phyloP scores from a whole-genome alignment of 2,329 filamentous ascomycete species.

The Coniochaeta hoffmannii region DNA sequence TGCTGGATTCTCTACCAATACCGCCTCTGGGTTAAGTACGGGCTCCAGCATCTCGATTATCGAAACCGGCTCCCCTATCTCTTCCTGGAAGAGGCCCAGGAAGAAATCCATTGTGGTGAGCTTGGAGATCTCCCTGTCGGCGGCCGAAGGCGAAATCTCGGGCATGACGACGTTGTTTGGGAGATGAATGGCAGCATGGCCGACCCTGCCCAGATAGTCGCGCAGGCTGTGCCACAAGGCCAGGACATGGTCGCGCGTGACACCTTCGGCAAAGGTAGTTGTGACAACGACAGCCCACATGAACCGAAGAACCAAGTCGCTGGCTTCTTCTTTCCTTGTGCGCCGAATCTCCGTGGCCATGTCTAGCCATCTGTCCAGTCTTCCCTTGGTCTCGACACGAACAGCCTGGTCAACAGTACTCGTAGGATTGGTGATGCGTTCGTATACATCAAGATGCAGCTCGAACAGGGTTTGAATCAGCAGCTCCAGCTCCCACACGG shows the following conservation, averaged over 20 bases:
- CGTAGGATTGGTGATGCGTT: constrained; percentile 49
- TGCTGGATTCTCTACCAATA: constrained; percentile 27
- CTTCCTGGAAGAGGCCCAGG: constrained; percentile 76
- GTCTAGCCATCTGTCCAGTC: constrained; percentile 44
- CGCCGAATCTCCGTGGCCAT: constrained; percentile 35
- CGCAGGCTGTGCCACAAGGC: constrained; percentile 52
- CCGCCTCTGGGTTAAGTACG: constrained; percentile 68
- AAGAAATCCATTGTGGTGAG: constrained; percentile 97
- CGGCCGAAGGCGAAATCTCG: constrained; percentile 72
- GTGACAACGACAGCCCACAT: constrained; percentile 50
- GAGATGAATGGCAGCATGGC: constrained; percentile 46
- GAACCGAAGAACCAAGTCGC: constrained; percentile 41
- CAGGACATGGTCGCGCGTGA: constrained; percentile 48
- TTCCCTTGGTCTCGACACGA: constrained; percentile 39
- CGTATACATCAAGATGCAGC: constrained; percentile 53
- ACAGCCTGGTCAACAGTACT: constrained; percentile 43
- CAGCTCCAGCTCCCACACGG: constrained; percentile 27
- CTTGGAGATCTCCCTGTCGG: constrained; percentile 85
- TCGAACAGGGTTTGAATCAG: constrained; percentile 54
- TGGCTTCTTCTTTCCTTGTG: constrained; percentile 21
- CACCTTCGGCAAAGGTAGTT: constrained; percentile 44
- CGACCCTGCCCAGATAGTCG: constrained; percentile 37
- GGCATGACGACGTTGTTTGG: constrained; percentile 86
- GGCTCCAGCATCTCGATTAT: constrained; percentile 92
- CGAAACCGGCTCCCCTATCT: constrained; percentile 69